Percentiles rank a stretch among this genome's conserved stretches.
phyloP scores from a whole-genome alignment of 2,329 filamentous ascomycete genomes.

The Beauveria scarabaeidicola region DNA sequence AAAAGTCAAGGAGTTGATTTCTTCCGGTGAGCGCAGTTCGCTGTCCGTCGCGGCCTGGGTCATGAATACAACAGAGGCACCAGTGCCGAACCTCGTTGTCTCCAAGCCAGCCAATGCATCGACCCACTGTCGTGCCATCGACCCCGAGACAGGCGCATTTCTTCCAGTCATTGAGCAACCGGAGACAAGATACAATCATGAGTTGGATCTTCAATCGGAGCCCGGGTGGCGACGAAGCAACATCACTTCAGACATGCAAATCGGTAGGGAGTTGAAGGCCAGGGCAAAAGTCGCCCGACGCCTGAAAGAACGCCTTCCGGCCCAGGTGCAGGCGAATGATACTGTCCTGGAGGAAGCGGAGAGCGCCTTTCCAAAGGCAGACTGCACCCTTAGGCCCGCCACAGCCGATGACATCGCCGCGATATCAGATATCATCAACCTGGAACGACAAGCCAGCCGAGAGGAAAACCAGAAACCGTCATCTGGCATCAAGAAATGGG shows the following conservation, averaged over 20 bases:
- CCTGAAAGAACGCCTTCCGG: background rate
- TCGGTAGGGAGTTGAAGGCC: slow-evolving; percentile 18
- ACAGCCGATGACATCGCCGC: slow-evolving; percentile 26
- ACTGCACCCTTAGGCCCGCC: slow-evolving; percentile 36
- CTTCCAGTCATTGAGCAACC: slow-evolving; percentile 2
- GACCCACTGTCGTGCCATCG: background rate
- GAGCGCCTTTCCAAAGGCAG: slow-evolving; percentile 19
- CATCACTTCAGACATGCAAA: slow-evolving; percentile 20
- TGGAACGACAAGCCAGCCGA: slow-evolving; percentile 22
- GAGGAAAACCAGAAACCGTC: background rate
- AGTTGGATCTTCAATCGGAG: background rate
- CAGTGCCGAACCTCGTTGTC: background rate
- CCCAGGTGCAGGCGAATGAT: background rate
- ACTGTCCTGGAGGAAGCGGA: slow-evolving; percentile 12
- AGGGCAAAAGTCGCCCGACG: slow-evolving; percentile 16
- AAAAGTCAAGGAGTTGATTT: background rate
- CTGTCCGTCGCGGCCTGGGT: background rate
- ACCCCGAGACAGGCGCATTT: slow-evolving; percentile 1
- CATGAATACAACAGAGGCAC: background rate
- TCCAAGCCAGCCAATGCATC: background rate
- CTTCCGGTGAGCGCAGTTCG: background rate
- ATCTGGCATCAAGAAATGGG: slow-evolving; percentile 14
- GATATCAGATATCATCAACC: slow-evolving; percentile 37
- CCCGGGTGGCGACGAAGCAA: slow-evolving; percentile 22
- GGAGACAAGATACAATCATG: background rate